Percentiles rank a stretch among this genome's conserved stretches.
These are phyloP conservation scores for Aspergillus persii DNA, from an alignment of 2,329 filamentous ascomycete species.

Conservation along the genomic window DNA sequence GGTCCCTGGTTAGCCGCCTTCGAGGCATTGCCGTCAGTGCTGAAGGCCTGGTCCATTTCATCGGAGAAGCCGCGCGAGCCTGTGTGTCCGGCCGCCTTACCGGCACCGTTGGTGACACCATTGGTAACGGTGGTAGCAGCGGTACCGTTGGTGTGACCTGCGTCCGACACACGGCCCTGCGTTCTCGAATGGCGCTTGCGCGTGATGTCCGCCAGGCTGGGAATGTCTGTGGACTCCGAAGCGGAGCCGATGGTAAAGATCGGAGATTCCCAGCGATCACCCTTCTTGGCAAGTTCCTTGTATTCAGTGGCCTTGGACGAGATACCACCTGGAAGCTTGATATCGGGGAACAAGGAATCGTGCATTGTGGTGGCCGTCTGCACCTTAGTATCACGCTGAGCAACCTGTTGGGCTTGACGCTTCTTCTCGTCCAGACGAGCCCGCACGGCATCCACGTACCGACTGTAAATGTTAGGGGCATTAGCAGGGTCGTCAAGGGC, in stretches of 20 bases:
- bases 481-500: constrained; percentile 68
- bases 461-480: constrained; percentile 78
- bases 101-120: constrained; percentile 11
- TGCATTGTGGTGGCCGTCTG: constrained; percentile 83
- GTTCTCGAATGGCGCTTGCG: constrained; percentile 59
- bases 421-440: constrained; percentile 72
- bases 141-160: constrained; percentile 11
- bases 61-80: constrained; percentile 30
- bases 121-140: constrained; percentile 5
- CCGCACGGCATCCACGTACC: constrained; percentile 75
- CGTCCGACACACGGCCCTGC: constrained; percentile 16
- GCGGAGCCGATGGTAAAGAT: constrained; percentile 86
- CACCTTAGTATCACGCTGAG: constrained; percentile 65
- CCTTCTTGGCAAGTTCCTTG: constrained; percentile 80
- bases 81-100: constrained; percentile 8
- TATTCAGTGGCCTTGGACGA: constrained; percentile 93
- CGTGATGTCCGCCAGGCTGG: constrained; percentile 52
- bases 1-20: constrained; percentile 4
- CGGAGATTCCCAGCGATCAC: constrained; percentile 90
- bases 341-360: constrained; percentile 87
- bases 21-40: constrained; percentile 5
- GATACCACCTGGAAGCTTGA: constrained; percentile 82
- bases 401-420: constrained; percentile 58
- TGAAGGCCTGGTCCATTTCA: constrained; percentile 33
- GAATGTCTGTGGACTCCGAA: constrained; percentile 68